phyloP scores from a whole-genome alignment of 352 stramenopile species.

The Phytophthora boehmeriae region DNA sequence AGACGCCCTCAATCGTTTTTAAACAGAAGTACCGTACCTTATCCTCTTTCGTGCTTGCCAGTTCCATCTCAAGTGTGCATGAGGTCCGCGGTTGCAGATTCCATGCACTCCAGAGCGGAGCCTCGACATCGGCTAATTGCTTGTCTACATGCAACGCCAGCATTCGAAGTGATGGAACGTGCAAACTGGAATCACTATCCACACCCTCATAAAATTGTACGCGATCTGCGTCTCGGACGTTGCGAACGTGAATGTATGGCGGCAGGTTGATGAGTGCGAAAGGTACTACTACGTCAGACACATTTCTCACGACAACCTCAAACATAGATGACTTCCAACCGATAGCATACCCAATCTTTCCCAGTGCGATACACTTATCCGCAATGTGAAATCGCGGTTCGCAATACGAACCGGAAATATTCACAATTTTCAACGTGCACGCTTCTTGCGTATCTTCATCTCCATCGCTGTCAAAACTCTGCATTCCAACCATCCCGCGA shows the following conservation, averaged over 20 bases:
- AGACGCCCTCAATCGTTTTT: conserved; percentile 1
- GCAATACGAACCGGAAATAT: conserved; percentile 64
- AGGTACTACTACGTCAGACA: conserved; percentile 62
- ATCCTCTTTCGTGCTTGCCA: conserved; percentile 62
- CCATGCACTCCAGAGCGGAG: conserved; percentile 42
- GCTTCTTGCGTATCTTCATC: conserved; percentile 34
- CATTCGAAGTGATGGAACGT: conserved; percentile 48
- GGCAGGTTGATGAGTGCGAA: conserved; percentile 69
- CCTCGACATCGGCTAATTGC: conserved; percentile 4
- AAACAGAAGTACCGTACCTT: conserved; percentile 44
- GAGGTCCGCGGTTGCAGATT: conserved; percentile 46
- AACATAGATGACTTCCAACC: conserved; percentile 79
- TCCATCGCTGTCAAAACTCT: conserved; percentile 52
- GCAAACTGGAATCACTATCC: conserved; percentile 7
- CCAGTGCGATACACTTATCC: conserved; percentile 62
- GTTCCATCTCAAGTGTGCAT: conserved; percentile 74
- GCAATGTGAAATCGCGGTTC: conserved; percentile 63
- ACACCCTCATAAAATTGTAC: conserved; percentile 31
- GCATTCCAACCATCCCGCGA: conserved; percentile 73
- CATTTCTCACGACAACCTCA: conserved; percentile 68
- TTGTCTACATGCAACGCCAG: conserved; percentile 50
- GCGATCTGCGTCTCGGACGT: conserved; percentile 38
- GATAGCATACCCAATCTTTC: conserved; percentile 85
- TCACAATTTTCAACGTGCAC: conserved; percentile 72
- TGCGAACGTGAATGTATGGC: conserved; percentile 53